Evolutionary conservation across 257 asterid genomes (phyloP), one percentile per base, ranked within the genome.

Genomic region (Scutellaria galericulata): DNA sequence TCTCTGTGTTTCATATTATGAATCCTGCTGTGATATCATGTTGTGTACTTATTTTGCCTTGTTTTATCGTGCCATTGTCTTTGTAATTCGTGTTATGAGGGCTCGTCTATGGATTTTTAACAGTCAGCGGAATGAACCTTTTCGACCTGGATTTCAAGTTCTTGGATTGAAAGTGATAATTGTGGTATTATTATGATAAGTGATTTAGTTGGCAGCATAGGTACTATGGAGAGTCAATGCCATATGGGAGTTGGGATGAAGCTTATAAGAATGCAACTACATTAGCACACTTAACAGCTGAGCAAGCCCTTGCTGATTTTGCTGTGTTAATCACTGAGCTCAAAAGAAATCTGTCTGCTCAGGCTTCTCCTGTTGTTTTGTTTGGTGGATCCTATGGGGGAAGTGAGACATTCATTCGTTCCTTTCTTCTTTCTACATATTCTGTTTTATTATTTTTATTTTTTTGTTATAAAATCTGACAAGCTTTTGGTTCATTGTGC

Each of bases 381-480:
- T 89, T 94, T 71, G 97, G 99, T 73, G 99, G 99, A 84, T 94
- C 99, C 7, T 94, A 94, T 77, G 99, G 97, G 68, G 99, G 99
- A 86, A 94, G 97, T 94, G 80, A 84, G 96, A 39, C 22, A 2
- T 70, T 31, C 37, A 31, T 31, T 31, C 37, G 3, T 31, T 31
- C 37, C 37, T 0, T 31, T 74, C 35, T 39, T 46, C 6, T 12
- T 20, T 55, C 68, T 62, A 10, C 20, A 9, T 40, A 20, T 40
- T 66, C 15, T 14, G 6, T 39, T 41, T 48, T 66, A 40, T 41
- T 18, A 0, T 18, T 18, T 18, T 18, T 18, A 0, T 18, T 18
- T 18, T 18, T 18, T 18, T 7, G n/a, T 68, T 13, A 7, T 14
- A 11, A 41, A 6, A 4, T 8, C 40, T 15, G 50, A 27, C 3